Percentiles rank a stretch among this genome's conserved stretches.
Evolutionary conservation across 495 filamentous ascomycete genomes (phyloP).

Genomic region (Peziza echinospora): DNA sequence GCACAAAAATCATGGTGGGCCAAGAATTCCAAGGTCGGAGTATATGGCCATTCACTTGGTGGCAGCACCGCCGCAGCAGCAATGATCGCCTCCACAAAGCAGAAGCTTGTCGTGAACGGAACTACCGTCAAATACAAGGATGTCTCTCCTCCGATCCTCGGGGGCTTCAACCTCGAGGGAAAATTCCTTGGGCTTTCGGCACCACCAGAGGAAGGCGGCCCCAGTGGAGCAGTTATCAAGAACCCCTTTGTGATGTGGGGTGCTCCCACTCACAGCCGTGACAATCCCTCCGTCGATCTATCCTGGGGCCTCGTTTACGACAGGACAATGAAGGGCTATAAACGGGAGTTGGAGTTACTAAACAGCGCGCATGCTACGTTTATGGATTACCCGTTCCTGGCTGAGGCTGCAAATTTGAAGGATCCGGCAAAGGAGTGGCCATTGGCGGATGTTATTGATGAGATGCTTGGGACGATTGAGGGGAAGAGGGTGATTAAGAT

Average conservation of each 20-base stretch:
- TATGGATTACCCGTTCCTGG: constrained; percentile 17
- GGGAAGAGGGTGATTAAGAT: constrained; percentile 9
- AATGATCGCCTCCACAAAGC: no score
- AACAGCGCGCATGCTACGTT: constrained; percentile 15
- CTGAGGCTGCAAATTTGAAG: constrained; percentile 9
- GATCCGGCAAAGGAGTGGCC: background rate
- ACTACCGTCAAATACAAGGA: no score
- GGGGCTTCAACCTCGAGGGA: constrained; percentile 30
- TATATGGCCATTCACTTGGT: constrained; percentile 34
- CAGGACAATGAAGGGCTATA: constrained; percentile 4
- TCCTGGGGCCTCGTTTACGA: background rate
- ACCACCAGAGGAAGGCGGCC: background rate
- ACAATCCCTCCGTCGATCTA: constrained; percentile 7
- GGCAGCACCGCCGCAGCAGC: constrained; percentile 28
- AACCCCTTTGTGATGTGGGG: constrained; percentile 21
- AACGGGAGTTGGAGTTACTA: constrained; percentile 10
- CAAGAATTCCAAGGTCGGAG: constrained; percentile 17
- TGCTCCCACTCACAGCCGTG: constrained; percentile 8
- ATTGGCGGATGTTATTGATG: constrained; percentile 5
- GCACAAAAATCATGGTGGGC: constrained; percentile 1
- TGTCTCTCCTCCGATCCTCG: constrained; percentile 18
- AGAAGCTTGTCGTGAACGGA: no score
- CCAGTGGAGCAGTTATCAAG: constrained; percentile 3
- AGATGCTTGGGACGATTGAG: constrained; percentile 14
- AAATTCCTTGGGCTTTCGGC: constrained; percentile 15